Base-by-base conservation (phyloP, 495 filamentous ascomycete species). In the Friedmanniomyces simplex region DNA sequence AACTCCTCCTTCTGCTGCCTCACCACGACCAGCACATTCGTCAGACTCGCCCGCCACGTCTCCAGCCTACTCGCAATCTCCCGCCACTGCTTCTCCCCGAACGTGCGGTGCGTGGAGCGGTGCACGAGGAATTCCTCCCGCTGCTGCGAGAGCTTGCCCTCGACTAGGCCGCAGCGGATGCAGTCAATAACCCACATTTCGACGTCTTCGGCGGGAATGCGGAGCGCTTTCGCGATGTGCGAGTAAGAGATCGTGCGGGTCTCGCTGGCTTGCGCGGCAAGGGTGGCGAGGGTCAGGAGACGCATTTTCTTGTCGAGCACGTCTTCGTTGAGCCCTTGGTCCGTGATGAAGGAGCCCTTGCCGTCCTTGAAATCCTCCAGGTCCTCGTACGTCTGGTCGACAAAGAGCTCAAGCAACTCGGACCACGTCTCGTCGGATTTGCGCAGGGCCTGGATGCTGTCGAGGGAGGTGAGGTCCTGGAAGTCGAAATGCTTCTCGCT, bases 151-250 rank as follows among this genome's bases (percentile, higher is more conserved):
- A 99, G 79, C 71, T 93, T 91, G 60, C 93, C 93, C 75, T 98
- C 93, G 51, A 97, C 86, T 20, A 98, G 83, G 34, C 88, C 87
- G 41, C 90, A 88, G 41, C 94, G 87, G 72, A 98, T 95, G 50
- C 91, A 89, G 71, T 98, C 94, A 61, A 98, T 98, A 51, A 95
- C 86, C 93, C 93, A 98, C 79, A 89, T 85, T 78, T 98, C 93
- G 11, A 96, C 88, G 46, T 96, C 89, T 55, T 86, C 83, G 26
- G 69, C 61, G 18, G 87, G 82, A 41, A 98, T 82, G 69, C 91
- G 84, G 36, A 98, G 80, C 5, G 88, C 82, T 57, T 84, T 82
- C 42, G 86, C 79, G 65, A 98, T 96, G 57, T 79, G 77, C 60
- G 75, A 76, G 73, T 98, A 98, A 34, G 89, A 84, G 41, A 98